Percentiles rank a stretch among this genome's conserved stretches.
Evolutionary conservation across 2,329 filamentous ascomycete species (phyloP).

Genomic region (Didymella exigua): DNA sequence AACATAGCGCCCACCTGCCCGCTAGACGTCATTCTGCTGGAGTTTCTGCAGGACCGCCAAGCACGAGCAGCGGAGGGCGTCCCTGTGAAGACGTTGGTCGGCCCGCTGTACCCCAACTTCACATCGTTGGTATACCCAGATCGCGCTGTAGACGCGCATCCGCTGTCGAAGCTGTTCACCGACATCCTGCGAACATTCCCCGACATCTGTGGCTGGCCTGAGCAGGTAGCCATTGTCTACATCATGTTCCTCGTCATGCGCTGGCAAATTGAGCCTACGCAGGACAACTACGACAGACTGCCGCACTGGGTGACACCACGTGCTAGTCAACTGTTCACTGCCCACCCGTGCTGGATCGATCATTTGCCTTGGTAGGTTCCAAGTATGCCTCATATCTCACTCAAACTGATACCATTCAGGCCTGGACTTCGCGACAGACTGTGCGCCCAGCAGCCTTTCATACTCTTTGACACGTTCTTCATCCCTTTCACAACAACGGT

Average conservation of each 20-base stretch:
- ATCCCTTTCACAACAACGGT: slow-evolving; percentile 79
- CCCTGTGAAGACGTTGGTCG: slow-evolving; percentile 68
- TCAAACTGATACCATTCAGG: slow-evolving; percentile 39
- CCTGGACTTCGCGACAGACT: slow-evolving; percentile 75
- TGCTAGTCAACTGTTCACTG: slow-evolving; percentile 66
- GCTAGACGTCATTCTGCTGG: slow-evolving; percentile 77
- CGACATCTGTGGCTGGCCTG: slow-evolving; percentile 75
- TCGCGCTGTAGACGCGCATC: slow-evolving; percentile 68
- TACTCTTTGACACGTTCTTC: slow-evolving; percentile 80
- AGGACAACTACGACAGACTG: slow-evolving; percentile 77
- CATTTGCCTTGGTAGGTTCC: slow-evolving; percentile 69
- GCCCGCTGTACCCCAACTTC: slow-evolving; percentile 80
- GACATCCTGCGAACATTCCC: slow-evolving; percentile 87
- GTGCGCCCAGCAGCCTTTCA: slow-evolving; percentile 59
- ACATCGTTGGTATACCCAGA: slow-evolving; percentile 77
- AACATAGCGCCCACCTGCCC: slow-evolving; percentile 75
- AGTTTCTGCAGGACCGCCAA: slow-evolving; percentile 74
- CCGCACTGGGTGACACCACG: slow-evolving; percentile 74
- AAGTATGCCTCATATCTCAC: neutral
- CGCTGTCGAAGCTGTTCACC: slow-evolving; percentile 81
- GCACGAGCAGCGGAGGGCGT: slow-evolving; percentile 70
- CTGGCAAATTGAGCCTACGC: slow-evolving; percentile 81
- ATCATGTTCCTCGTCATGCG: slow-evolving; percentile 84
- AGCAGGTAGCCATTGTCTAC: slow-evolving; percentile 81
- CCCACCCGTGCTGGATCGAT: slow-evolving; percentile 83